phyloP scores from a whole-genome alignment of 2,329 filamentous ascomycete genomes.

The Parascedosporium putredinis region DNA sequence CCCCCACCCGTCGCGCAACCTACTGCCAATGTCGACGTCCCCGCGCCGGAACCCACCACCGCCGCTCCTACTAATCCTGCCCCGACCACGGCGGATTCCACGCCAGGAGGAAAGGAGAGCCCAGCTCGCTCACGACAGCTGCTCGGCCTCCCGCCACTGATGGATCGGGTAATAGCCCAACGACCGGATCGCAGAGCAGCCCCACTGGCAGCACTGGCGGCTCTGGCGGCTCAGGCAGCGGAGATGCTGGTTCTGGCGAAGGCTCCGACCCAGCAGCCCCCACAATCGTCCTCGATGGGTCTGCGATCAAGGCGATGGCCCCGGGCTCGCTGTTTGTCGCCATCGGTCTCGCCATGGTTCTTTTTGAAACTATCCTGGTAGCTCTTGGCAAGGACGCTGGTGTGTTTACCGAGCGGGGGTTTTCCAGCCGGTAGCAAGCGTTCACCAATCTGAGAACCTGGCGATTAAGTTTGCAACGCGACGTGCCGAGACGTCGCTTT shows the following conservation, averaged over 20 bases:
- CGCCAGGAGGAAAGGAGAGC: too few relatives aligned
- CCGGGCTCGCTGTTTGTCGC: neutral
- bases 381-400: too few relatives aligned
- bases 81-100: neutral
- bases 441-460: too few relatives aligned
- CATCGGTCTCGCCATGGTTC: neutral
- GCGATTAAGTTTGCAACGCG: too few relatives aligned
- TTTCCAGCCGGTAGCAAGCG: too few relatives aligned
- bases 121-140: neutral
- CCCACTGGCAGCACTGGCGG: neutral
- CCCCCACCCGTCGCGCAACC: neutral
- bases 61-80: neutral
- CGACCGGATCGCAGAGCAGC: neutral
- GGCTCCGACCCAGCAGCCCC: constrained; percentile 2
- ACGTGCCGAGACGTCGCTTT: too few relatives aligned
- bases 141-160: neutral
- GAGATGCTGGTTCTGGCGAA: neutral
- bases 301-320: neutral
- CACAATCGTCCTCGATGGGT: neutral
- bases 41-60: neutral
- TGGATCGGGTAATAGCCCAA: neutral
- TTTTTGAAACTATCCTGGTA: neutral
- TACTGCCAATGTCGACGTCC: neutral
- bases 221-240: neutral
- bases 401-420: too few relatives aligned